These are phyloP conservation scores for Letharia columbiana DNA, from an alignment of 495 filamentous ascomycete genomes.

Conservation along the genomic window DNA sequence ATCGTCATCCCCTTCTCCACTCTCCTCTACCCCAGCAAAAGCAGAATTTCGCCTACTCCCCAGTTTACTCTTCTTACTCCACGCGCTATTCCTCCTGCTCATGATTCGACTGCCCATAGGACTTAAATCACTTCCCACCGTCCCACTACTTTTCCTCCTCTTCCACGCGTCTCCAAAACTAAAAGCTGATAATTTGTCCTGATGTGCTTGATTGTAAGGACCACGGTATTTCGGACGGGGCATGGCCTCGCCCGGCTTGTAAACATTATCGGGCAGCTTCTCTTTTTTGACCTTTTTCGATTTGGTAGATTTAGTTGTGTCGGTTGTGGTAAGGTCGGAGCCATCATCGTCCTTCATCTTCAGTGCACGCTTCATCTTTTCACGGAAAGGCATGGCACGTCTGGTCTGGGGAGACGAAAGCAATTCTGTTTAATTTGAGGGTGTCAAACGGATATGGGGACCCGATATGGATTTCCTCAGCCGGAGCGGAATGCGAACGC, in stretches of 20 bases:
- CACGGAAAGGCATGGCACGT: constrained; percentile 38
- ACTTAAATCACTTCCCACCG: constrained; percentile 20
- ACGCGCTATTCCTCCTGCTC: constrained; percentile 24
- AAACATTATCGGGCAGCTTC: constrained; percentile 32
- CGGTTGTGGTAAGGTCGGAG: constrained; percentile 26
- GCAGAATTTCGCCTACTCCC: constrained; percentile 22
- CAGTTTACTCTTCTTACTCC: constrained; percentile 14
- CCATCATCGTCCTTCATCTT: constrained; percentile 13
- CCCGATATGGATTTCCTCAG: neutral
- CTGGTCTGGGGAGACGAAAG: neutral
- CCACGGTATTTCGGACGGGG: constrained; percentile 46
- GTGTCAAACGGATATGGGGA: neutral
- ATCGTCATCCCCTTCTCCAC: constrained; percentile 25
- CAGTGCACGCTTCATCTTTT: constrained; percentile 28
- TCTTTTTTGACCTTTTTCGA: constrained; percentile 34
- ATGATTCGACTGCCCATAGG: constrained; percentile 26
- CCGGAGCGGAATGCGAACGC: neutral
- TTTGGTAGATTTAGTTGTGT: constrained; percentile 17
- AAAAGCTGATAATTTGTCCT: constrained; percentile 42
- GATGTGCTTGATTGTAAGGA: constrained; percentile 44
- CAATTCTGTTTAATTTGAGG: neutral
- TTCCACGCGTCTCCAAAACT: constrained; percentile 36
- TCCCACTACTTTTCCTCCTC: constrained; percentile 28
- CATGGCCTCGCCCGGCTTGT: constrained; percentile 39
- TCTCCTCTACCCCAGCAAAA: constrained; percentile 21